Conservation (phyloP, 805 yeast genomes). For the Saccharomycopsis olivae region DNA sequence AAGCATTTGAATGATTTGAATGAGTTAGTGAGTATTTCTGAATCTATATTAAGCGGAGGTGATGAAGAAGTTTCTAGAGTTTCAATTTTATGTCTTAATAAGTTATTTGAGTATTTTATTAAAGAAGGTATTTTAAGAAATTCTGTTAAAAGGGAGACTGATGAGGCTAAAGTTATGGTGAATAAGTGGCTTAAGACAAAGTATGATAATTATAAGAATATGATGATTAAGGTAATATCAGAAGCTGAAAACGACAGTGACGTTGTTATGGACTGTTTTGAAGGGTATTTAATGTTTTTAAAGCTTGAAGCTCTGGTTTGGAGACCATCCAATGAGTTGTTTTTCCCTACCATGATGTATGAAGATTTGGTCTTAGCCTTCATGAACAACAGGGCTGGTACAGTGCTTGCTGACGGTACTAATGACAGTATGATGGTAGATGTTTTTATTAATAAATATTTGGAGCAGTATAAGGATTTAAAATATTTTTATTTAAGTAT, state of each 20-base stretch:
- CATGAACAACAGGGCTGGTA: slow-evolving; percentile 28
- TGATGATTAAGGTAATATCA: slow-evolving; percentile 33
- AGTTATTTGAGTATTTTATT: slow-evolving; percentile 39
- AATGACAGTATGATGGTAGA: slow-evolving; percentile 36
- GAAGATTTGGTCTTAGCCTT: slow-evolving; percentile 30
- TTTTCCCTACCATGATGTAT: slow-evolving; percentile 50
- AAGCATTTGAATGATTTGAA: too few relatives aligned
- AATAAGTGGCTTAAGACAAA: slow-evolving; percentile 53
- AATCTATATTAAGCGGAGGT: too few relatives aligned
- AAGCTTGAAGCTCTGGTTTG: slow-evolving; percentile 45
- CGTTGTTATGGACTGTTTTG: slow-evolving; percentile 41
- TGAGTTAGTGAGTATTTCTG: too few relatives aligned
- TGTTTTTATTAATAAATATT: slow-evolving; percentile 49
- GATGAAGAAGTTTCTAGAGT: slow-evolving; percentile 23
- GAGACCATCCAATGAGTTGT: slow-evolving; percentile 43
- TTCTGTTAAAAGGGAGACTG: slow-evolving; percentile 24
- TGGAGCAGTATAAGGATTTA: slow-evolving; percentile 58
- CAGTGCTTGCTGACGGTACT: slow-evolving; percentile 35
- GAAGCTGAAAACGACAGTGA: slow-evolving; percentile 31
- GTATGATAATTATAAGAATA: slow-evolving; percentile 42
- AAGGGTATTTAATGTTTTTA: slow-evolving; percentile 43
- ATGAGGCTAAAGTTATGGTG: slow-evolving; percentile 39
- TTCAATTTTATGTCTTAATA: slow-evolving; percentile 31
- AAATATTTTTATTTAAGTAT: slow-evolving; percentile 57
- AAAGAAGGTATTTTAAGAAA: slow-evolving; percentile 31